phyloP scores from a whole-genome alignment of 306 rosid genomes.

The Alnus glutinosa region DNA sequence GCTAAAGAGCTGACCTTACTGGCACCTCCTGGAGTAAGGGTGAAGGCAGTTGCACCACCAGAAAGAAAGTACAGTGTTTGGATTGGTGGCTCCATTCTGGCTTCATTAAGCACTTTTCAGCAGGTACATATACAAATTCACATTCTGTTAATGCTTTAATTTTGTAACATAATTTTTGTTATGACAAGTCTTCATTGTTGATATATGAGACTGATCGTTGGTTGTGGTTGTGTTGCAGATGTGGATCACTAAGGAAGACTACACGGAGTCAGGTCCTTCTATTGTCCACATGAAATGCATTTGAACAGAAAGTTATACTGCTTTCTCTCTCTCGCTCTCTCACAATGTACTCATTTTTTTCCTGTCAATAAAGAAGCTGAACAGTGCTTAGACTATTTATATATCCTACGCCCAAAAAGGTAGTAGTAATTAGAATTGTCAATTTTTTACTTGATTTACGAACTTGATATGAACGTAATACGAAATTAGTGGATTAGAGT shows the following conservation, averaged over 20 bases:
- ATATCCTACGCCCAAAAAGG: too few relatives aligned
- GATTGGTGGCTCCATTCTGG: slow-evolving; percentile 8
- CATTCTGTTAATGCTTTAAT: not conserved
- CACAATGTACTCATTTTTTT: too few relatives aligned
- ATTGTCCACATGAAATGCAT: not conserved
- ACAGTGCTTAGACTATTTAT: too few relatives aligned
- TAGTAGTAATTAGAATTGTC: too few relatives aligned
- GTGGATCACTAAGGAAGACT: slow-evolving; percentile 5
- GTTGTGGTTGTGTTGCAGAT: not conserved
- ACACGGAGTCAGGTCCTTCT: not conserved
- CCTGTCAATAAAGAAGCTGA: too few relatives aligned
- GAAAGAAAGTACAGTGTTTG: not conserved
- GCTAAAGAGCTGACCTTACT: not conserved
- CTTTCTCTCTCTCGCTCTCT: not conserved
- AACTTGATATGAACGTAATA: too few relatives aligned
- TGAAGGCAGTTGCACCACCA: not conserved
- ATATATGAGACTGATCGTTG: not conserved
- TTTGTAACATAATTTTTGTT: not conserved
- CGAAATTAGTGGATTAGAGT: too few relatives aligned
- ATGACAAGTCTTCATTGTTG: not conserved
- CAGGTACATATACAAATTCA: not conserved
- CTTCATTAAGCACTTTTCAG: slow-evolving; percentile 5
- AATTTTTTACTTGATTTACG: too few relatives aligned
- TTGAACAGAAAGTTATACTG: not conserved
- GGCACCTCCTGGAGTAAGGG: not conserved